Evolutionary conservation across 2,329 filamentous ascomycete genomes (phyloP), one percentile per base, ranked within the genome.

Genomic region (Daldinia sp.): DNA sequence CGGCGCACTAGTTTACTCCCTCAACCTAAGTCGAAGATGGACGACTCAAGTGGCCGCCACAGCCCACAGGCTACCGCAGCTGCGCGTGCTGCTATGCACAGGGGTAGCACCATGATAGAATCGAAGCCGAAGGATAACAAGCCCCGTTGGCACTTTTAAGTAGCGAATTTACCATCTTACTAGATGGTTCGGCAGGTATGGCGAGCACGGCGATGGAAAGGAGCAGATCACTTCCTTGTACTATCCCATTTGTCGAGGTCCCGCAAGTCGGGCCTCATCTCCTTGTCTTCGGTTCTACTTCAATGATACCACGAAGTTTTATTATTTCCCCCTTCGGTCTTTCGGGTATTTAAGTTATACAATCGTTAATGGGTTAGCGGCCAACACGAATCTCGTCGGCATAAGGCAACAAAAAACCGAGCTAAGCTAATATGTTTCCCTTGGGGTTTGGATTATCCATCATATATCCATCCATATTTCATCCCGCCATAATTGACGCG

Each of bases 1-100:
- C 63, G 87, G 67, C 84, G 88, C 33, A 81, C 78, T 4, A 89
- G 87, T 73, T 74, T 90, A 64, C 78, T 90, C 23, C 87, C 88
- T 18, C 81, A 85, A 62, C 81, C 84, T 0, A 83, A 76, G 58
- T 63, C 73, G 3, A 79, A 73, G 46, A 20, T 28, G 20, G 76
- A 78, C 6, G 77, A 77, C 28, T 74, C 80, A 18, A 80, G 79
- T 13, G 86, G 86, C 4, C 80, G 85, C 18, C 80, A 82, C 42
- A 87, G 82, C 59, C 85, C 86, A 4, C 82, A 85, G 60, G 80
- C 84, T 26, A 55, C 83, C 1, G 80, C 83, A 0, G 81, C 83
- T 4, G 82, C 85, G 4, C 80, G 83, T n/a, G 78, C 75, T 37
- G 81, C 81, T 12, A 83, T 85, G 79, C 79, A 80, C 44, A 81